Percentiles rank a stretch among this genome's conserved stretches.
These are phyloP conservation scores for Ganoderma leucocontextum DNA, from an alignment of 1,284 basidiomycete species.

Conservation along the genomic window DNA sequence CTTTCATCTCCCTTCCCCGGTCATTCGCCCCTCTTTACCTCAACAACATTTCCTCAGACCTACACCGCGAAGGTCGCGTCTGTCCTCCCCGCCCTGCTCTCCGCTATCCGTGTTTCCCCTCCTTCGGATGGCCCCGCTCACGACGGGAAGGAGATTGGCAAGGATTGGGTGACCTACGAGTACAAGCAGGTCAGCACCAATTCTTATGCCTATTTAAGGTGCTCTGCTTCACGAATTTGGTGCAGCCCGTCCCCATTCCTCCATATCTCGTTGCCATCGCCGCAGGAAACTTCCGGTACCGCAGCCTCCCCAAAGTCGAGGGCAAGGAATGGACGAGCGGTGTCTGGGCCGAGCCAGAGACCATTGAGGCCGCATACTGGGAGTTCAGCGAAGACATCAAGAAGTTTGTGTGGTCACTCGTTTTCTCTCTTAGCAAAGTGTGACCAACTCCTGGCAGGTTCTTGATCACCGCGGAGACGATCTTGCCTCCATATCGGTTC, in stretches of 20 bases:
- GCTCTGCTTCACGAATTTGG: background rate
- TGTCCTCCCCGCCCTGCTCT: conserved; percentile 84
- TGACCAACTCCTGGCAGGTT: conserved; percentile 56
- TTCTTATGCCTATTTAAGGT: background rate
- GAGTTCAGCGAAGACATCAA: conserved; percentile 90
- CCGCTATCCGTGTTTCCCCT: conserved; percentile 82
- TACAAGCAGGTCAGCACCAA: conserved; percentile 70
- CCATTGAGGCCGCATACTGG: conserved; percentile 84
- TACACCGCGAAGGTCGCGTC: conserved; percentile 83
- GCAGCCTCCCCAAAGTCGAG: conserved; percentile 63
- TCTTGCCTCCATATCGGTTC: conserved; percentile 84
- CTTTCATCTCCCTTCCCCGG: background rate
- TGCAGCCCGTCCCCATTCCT: conserved; percentile 83
- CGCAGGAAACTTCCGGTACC: conserved; percentile 83
- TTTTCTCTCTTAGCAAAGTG: background rate
- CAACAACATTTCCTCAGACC: conserved; percentile 52
- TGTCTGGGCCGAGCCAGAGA: conserved; percentile 89
- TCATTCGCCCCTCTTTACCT: background rate
- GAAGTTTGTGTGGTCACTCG: conserved; percentile 51
- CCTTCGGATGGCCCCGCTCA: conserved; percentile 71
- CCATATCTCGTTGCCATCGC: conserved; percentile 91
- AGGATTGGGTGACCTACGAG: conserved; percentile 69
- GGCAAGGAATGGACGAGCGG: conserved; percentile 83
- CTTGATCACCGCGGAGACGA: conserved; percentile 77
- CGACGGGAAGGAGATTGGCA: conserved; percentile 74